Evolutionary conservation across 108 stramenopile genomes (phyloP).

Genomic region (Nitzschia sp.): DNA sequence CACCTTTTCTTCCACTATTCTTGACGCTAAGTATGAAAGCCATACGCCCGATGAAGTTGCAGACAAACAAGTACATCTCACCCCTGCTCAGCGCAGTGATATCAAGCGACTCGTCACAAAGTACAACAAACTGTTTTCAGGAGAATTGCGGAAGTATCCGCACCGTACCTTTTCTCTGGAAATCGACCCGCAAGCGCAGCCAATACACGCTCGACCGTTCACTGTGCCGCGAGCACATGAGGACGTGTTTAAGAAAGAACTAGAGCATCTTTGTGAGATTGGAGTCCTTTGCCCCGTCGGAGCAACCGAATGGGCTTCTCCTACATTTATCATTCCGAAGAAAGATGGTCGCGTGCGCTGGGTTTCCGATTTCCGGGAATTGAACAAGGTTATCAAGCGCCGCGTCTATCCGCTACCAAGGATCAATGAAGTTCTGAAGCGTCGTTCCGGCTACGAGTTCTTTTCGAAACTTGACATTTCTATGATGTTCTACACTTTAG

Average conservation of each 20-base stretch:
- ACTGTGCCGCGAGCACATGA: too few species aligned
- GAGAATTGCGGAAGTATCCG: slow-evolving; percentile 39
- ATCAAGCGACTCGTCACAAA: slow-evolving; percentile 19
- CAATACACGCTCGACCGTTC: slow-evolving; percentile 30
- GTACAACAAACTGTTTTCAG: slow-evolving; percentile 28
- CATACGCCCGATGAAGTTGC: slow-evolving; percentile 23
- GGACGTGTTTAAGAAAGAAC: slow-evolving; percentile 35
- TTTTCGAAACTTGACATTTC: slow-evolving; percentile 33
- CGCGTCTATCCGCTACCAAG: slow-evolving; percentile 14
- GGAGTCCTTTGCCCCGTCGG: slow-evolving; percentile 21
- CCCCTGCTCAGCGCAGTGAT: too few species aligned
- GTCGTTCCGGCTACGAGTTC: slow-evolving; percentile 13
- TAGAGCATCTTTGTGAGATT: slow-evolving; percentile 24
- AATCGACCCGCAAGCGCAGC: slow-evolving; percentile 17
- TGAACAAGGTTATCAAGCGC: too few species aligned
- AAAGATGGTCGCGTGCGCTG: too few species aligned
- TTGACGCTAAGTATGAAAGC: slow-evolving; percentile 44
- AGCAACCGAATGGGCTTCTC: slow-evolving; percentile 19
- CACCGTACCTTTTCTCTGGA: slow-evolving; percentile 39
- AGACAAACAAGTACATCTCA: slow-evolving; percentile 35
- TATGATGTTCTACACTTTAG: slow-evolving; percentile 25
- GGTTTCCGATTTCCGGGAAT: too few species aligned
- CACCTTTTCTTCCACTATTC: slow-evolving; percentile 16
- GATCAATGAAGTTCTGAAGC: slow-evolving; percentile 19
- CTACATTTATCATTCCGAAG: slow-evolving; percentile 48